Evolutionary conservation across 75 land plant genomes (phyloP).

Genomic region (Sequoiadendron giganteum): DNA sequence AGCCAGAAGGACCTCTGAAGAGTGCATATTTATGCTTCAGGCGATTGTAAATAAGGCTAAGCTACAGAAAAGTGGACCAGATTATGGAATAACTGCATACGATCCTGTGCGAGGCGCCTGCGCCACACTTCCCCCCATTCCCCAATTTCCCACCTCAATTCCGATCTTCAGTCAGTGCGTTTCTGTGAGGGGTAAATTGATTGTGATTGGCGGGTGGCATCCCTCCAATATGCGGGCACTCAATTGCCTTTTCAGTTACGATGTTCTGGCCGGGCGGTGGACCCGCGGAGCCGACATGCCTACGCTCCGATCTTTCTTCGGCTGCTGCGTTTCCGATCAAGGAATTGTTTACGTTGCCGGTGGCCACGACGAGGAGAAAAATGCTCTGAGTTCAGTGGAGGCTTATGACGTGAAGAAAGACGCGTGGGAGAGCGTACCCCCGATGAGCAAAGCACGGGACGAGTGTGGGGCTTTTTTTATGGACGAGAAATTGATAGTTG

Average conservation of each 20-base stretch:
- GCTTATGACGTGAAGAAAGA: constrained; percentile 35
- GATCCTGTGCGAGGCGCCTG: constrained; percentile 26
- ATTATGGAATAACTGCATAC: constrained; percentile 24
- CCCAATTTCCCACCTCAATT: constrained; percentile 16
- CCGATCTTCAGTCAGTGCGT: constrained; percentile 38
- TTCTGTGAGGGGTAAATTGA: constrained; percentile 24
- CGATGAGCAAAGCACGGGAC: constrained; percentile 41
- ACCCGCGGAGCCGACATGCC: constrained; percentile 48
- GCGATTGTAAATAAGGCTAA: neutral
- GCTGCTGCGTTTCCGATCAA: constrained; percentile 10
- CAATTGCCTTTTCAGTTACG: constrained; percentile 26
- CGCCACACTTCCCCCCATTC: constrained; percentile 26
- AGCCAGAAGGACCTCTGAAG: constrained; percentile 12
- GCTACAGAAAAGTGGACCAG: neutral
- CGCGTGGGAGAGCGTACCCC: constrained; percentile 29
- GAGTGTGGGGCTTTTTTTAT: constrained; percentile 20
- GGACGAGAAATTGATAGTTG: constrained; percentile 20
- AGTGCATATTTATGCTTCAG: constrained; percentile 13
- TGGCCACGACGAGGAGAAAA: constrained; percentile 48
- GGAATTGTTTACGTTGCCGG: constrained; percentile 45
- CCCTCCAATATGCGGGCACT: constrained; percentile 26
- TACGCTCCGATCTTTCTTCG: constrained; percentile 42
- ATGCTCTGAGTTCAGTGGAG: constrained; percentile 32
- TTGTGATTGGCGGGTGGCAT: constrained; percentile 56
- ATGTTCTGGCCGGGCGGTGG: constrained; percentile 37